A percentile compares a stretch with the other conserved stretches of the same genome.
These are phyloP conservation scores for Tuber aestivum DNA, from an alignment of 495 filamentous ascomycete species.

Conservation along the genomic window DNA sequence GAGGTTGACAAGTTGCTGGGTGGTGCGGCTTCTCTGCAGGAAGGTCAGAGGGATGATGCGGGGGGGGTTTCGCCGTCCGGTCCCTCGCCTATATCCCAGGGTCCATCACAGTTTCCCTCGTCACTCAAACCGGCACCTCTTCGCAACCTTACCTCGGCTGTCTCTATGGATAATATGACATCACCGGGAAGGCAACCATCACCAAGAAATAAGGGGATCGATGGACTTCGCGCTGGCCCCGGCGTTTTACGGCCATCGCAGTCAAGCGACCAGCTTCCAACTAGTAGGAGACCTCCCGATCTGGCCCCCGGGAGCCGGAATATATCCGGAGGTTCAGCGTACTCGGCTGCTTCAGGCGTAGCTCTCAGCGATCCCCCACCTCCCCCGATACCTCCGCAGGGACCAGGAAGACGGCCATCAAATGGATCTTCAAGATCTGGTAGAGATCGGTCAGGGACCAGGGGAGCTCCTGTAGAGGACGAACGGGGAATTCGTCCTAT, in stretches of 20 bases:
- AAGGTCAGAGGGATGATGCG: conserved; percentile 23
- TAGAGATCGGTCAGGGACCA: conserved; percentile 33
- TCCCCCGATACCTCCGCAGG: conserved; percentile 30
- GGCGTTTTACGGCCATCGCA: conserved; percentile 31
- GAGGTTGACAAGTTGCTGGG: conserved; percentile 68
- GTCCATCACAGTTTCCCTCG: conserved; percentile 17
- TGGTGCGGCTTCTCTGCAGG: conserved; percentile 39
- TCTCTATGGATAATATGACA: conserved; percentile 35
- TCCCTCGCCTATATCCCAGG: conserved; percentile 20
- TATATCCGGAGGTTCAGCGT: conserved; percentile 13
- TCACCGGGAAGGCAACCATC: conserved; percentile 23
- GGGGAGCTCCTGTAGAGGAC: conserved; percentile 20
- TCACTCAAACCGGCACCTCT: conserved; percentile 20
- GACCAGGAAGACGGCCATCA: conserved; percentile 36
- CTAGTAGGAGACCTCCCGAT: conserved; percentile 27
- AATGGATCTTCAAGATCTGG: conserved; percentile 39
- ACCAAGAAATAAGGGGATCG: conserved; percentile 28
- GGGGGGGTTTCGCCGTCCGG: conserved; percentile 2
- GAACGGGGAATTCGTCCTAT: conserved; percentile 31
- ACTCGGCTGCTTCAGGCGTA: conserved; percentile 18
- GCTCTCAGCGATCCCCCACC: conserved; percentile 22
- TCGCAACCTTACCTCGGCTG: conserved; percentile 33
- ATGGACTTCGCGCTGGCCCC: conserved; percentile 21
- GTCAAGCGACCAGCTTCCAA: conserved; percentile 32
- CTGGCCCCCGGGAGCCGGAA: conserved; percentile 26